Evolutionary conservation across 805 yeast genomes (phyloP), one percentile per base, ranked within the genome.

Genomic region (Priceomyces melissophilus): DNA sequence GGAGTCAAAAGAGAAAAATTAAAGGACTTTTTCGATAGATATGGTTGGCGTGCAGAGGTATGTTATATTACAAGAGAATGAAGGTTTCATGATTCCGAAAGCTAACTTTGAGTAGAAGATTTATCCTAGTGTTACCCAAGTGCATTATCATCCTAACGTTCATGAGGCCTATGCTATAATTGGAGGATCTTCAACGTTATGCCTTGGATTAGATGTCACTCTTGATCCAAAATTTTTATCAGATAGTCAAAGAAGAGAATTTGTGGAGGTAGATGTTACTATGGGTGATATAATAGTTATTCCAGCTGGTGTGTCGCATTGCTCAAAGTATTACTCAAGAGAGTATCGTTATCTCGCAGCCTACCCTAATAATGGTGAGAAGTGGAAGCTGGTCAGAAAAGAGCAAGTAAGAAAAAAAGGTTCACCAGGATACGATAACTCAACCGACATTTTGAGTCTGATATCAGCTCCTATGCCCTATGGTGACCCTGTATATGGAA

Each of bases 251-350:
- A 12, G 16, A 10, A n/a, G n/a, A 8, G 15, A 29, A 14, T 33
- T 12, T 28, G 30, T 41, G 7, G 32, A 37, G 27, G 20, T 44
- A 10, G 7, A 34, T 7, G 11, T 44, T 6, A 15, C 26, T 5
- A 7, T 20, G 4, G 47, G 47, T 4, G 47, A 41, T 37, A 40
- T 41, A 10, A 40, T 43, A 7, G 32, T 40, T 6, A 17, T 43
- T 3, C 47, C 47, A 5, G 44, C 47, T 9, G 44, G 47, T 9
- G 44, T 41, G 4, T 37, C 47, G 8, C 47, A 44, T 38, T 39
- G 39, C 30, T 44, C 47, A 6, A 38, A 33, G 23, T 6, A 7
- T 5, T 33, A 14, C 15, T 11, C 28, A 17, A 13, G 17, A 13
- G 41, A 43, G 5, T 40, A 40, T 30, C 25, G 44, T 3, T 43